A percentile compares a stretch with the other conserved stretches of the same genome.
Conservation (phyloP, 2,329 filamentous ascomycete genomes). For the Xylariaceae sp. region DNA sequence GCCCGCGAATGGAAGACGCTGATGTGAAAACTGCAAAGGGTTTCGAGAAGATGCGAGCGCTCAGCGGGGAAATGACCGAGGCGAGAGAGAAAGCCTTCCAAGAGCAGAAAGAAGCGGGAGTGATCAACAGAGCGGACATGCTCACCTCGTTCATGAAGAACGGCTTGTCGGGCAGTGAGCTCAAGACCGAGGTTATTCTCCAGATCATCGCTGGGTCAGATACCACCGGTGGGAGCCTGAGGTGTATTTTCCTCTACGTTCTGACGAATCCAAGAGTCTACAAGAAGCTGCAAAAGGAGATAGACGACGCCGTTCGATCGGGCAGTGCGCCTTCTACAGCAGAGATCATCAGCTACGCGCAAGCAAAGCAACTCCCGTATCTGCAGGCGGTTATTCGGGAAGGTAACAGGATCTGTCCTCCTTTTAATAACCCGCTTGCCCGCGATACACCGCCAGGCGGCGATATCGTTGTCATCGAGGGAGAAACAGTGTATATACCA, state of each 20-base stretch:
- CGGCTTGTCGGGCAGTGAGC: conserved; percentile 23
- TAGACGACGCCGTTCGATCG: conserved; percentile 32
- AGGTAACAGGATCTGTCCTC: conserved; percentile 36
- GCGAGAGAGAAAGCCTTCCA: conserved; percentile 25
- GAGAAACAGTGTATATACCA: conserved; percentile 8
- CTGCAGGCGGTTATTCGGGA: conserved; percentile 41
- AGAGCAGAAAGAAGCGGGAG: conserved; percentile 6
- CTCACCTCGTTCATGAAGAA: conserved; percentile 31
- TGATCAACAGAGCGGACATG: conserved; percentile 25
- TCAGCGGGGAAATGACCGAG: conserved; percentile 21
- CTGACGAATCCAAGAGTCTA: conserved; percentile 45
- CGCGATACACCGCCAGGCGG: conserved; percentile 16
- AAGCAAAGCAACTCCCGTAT: conserved; percentile 36
- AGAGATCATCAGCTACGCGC: conserved; percentile 26
- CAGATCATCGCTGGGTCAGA: conserved; percentile 53
- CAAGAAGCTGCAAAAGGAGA: conserved; percentile 41
- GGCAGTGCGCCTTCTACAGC: conserved; percentile 32
- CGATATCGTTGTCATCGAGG: conserved; percentile 9
- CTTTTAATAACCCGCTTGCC: conserved; percentile 21
- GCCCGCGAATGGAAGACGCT: not conserved
- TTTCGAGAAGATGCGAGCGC: conserved; percentile 36
- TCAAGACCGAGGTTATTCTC: conserved; percentile 35
- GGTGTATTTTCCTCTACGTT: conserved; percentile 45
- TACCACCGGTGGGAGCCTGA: conserved; percentile 51
- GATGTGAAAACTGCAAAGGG: conserved; percentile 25